Conservation (phyloP, 202 grass and related monocot species). For the Setaria italica region DNA sequence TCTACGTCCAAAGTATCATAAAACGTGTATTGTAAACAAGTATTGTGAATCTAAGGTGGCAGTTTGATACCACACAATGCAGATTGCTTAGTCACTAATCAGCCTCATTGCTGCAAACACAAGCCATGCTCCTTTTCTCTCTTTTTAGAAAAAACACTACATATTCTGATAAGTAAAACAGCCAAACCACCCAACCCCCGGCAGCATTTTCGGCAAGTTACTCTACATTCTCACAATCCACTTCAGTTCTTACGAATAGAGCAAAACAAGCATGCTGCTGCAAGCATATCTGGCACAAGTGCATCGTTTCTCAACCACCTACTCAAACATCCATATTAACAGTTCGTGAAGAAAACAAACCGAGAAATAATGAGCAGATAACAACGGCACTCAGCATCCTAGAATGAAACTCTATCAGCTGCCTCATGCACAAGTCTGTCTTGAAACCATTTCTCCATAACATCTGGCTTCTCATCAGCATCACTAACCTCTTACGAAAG, state of each 20-base stretch:
- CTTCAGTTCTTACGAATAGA: neutral
- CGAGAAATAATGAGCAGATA: neutral
- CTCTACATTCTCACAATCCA: neutral
- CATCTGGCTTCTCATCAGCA: neutral
- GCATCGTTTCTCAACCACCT: neutral
- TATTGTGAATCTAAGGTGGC: too few species aligned
- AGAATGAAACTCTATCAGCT: neutral
- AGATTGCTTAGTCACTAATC: too few species aligned
- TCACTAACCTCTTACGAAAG: constrained; percentile 1
- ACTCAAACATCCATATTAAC: neutral
- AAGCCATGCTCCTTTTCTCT: neutral
- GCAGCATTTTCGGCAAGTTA: neutral
- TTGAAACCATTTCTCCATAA: constrained; percentile 19
- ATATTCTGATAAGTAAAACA: neutral
- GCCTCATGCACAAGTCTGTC: neutral
- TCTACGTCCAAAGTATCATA: too few species aligned
- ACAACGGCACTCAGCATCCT: neutral
- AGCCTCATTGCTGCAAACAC: neutral
- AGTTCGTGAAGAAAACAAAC: neutral
- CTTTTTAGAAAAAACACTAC: neutral
- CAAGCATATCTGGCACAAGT: neutral
- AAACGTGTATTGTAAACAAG: too few species aligned
- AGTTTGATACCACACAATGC: too few species aligned
- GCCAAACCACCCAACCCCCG: neutral
- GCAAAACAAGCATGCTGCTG: neutral